Evolutionary conservation across 1,139 yeast species (phyloP), one percentile per base, ranked within the genome.

Genomic region (Petasospora fabianii): DNA sequence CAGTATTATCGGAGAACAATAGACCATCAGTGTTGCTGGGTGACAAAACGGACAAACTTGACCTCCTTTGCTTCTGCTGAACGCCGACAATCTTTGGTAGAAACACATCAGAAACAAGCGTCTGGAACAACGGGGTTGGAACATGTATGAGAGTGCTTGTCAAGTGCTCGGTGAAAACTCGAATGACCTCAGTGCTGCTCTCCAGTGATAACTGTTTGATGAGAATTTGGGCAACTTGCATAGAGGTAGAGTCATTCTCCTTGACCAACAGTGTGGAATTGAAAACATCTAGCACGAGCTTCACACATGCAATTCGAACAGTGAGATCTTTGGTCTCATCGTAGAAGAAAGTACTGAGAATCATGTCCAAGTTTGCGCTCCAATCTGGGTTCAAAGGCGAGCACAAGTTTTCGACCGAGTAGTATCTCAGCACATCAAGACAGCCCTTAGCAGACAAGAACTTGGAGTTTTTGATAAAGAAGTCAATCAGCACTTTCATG

Each of bases 301-400:
- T 58, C 12, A 80, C 57, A 17, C 72, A 66, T 9, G 62, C 60
- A 0, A 66, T 43, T 32, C 78, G 67, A 2, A 72, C 62, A 2
- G 60, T 58, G 1, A 63, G 42, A 3, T 61, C 54, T 47, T 61
- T 55, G 4, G 50, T 44, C 6, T 47, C 47, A 18, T 60, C 61
- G 30, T 58, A 59, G 53, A 68, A 79, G 51, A 79, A 80, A 18
- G 64, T 61, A 18, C 66, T 63, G 18, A 80, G 57, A 4, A 54
- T 30, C 20, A 42, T 14, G 2, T 60, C 57, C 34, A 76, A 63
- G 49, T 76, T 75, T 2, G 64, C 66, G 33, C 62, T 60, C 85
- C 88, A 81, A 15, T 68, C 59, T 0, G 73, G 67, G 32, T 70
- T 62, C n/a, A 77, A 54, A 7, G 78, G 71, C 2, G 79, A 66